Evolutionary conservation across 148 eudicot species (phyloP), one percentile per base, ranked within the genome.

Genomic region (Dianthus caryophyllus): DNA sequence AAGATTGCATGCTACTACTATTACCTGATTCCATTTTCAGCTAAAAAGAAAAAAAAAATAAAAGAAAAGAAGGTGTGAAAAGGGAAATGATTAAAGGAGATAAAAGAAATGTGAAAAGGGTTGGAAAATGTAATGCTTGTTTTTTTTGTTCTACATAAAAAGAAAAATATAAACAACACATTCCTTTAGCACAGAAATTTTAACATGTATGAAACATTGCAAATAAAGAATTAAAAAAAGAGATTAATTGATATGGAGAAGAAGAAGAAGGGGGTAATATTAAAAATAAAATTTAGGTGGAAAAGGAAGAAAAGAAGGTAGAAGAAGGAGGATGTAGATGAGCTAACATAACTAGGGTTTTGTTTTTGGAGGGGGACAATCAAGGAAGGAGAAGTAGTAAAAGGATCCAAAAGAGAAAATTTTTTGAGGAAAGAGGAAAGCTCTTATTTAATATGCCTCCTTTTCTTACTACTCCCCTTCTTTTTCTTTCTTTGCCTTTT

Each of bases 1-100:
- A 84, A 5, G 91, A 84, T 56, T 88, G 92, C 65, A 87, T 61
- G 77, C 92, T 85, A 30, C 85, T 90, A 73, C 90, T 89, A 53
- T 83, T 84, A 17, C 81, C 89, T 9, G 96, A 84, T 66, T 89
- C 92, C 96, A 89, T 89, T 9, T n/a, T 49, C 2, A 6, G 57
- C 29, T 18, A 5, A 8, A 0, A 0, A 0, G 2, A 21, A 1
- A 6, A 8, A 17, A 16, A 0, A 6, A 16, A 17, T 11, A 61
- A 44, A 17, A 2, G 13, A 51, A 36, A 38, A 39, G 38, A 9
- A 15, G 13, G 13, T 66, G 15, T 13, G 70, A 14, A 33, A 18
- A 20, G 59, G 25, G 53, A 26, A 18, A 14, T 46, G 30, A 16
- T 26, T 21, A 44, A 17, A 71, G 53, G 53, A 52, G 54, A 53